A percentile compares a stretch with the other conserved stretches of the same genome.
These are phyloP conservation scores for Aspergillus oerlinghausenensis DNA, from an alignment of 2,329 filamentous ascomycete species.

Conservation along the genomic window DNA sequence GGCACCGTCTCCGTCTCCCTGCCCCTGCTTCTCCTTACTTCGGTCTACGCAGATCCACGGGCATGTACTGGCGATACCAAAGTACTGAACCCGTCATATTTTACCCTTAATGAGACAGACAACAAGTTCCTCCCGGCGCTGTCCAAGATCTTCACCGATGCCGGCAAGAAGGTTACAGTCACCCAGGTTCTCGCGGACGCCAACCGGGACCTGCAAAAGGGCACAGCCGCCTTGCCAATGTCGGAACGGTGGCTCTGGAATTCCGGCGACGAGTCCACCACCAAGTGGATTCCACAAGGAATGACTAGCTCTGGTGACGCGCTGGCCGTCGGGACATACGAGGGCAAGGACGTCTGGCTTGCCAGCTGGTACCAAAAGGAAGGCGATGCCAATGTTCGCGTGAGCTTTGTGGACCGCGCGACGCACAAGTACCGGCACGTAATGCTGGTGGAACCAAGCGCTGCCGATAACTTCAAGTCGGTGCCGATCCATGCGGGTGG, in stretches of 20 bases:
- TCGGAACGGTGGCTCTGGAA: conserved; percentile 16
- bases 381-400: conserved; percentile 21
- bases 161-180: conserved; percentile 11
- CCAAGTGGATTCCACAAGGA: conserved; percentile 34
- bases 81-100: not conserved
- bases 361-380: conserved; percentile 33
- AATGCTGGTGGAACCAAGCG: conserved; percentile 32
- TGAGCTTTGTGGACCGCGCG: conserved; percentile 30
- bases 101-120: conserved; percentile 13
- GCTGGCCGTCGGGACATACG: conserved; percentile 23
- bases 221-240: conserved; percentile 3
- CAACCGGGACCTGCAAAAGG: conserved; percentile 13
- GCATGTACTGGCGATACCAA: not conserved
- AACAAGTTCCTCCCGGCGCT: conserved; percentile 8
- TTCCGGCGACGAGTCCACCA: conserved; percentile 28
- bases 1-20: not conserved
- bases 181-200: conserved; percentile 12
- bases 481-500: conserved; percentile 35
- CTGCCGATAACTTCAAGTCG: conserved; percentile 28
- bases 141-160: conserved; percentile 9
- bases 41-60: not conserved
- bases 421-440: conserved; percentile 31
- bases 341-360: conserved; percentile 31
- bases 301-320: conserved; percentile 34
- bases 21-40: not conserved